Conservation (phyloP, 1,139 yeast genomes). For the Zygoascus meyerae region DNA sequence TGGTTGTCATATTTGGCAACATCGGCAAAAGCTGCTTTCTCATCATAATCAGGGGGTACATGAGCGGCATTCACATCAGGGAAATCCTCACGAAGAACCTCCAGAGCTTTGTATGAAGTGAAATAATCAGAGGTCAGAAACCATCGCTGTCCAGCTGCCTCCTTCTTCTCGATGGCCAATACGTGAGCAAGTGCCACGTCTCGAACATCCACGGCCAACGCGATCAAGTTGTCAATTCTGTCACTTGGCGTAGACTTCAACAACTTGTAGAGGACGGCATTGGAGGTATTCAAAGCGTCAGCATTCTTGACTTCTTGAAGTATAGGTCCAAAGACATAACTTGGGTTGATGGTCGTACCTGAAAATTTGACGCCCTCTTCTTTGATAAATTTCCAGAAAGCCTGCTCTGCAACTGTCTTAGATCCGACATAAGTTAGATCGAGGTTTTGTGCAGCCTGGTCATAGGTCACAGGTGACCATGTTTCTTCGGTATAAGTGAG, state of each 20-base stretch:
- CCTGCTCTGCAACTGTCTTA: slow-evolving; percentile 40
- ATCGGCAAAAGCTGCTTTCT: neutral
- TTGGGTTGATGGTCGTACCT: slow-evolving; percentile 45
- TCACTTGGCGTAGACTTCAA: slow-evolving; percentile 19
- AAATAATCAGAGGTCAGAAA: slow-evolving; percentile 37
- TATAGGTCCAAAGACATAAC: slow-evolving; percentile 47
- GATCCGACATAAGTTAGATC: slow-evolving; percentile 20
- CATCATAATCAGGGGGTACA: neutral
- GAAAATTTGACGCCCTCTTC: slow-evolving; percentile 36
- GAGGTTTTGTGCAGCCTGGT: slow-evolving; percentile 25
- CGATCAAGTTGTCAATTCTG: slow-evolving; percentile 7
- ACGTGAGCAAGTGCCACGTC: slow-evolving; percentile 51
- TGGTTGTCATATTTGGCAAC: slow-evolving; percentile 15
- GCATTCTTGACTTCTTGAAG: slow-evolving; percentile 26
- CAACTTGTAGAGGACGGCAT: slow-evolving; percentile 21
- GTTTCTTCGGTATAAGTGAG: slow-evolving; percentile 29
- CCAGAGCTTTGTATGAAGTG: slow-evolving; percentile 33
- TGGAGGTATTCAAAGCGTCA: slow-evolving; percentile 31
- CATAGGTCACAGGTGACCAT: slow-evolving; percentile 44
- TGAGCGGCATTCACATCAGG: slow-evolving; percentile 22
- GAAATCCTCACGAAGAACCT: slow-evolving; percentile 38
- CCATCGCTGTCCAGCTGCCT: slow-evolving; percentile 39
- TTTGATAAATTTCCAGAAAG: slow-evolving; percentile 41
- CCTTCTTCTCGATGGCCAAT: slow-evolving; percentile 35
- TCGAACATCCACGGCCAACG: slow-evolving; percentile 42